Percentiles rank a stretch among this genome's conserved stretches.
These are phyloP conservation scores for Puccinia novopanici DNA, from an alignment of 1,284 basidiomycete genomes.

Conservation along the genomic window DNA sequence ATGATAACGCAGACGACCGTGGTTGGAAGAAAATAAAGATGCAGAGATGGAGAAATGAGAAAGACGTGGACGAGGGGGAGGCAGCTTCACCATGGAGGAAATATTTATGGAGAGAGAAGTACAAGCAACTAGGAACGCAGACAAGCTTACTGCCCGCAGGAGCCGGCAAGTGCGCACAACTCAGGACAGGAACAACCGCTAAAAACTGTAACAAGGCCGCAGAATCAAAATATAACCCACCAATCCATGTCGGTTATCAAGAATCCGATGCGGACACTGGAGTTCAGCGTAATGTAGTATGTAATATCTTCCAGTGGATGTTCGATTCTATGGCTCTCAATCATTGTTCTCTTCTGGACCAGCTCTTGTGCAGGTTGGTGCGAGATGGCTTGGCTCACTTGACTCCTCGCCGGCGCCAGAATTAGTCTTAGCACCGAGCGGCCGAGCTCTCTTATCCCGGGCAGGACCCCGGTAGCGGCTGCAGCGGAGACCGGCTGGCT, in stretches of 20 bases:
- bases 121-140: background rate
- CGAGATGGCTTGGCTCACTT: too few relatives aligned
- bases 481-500: background rate
- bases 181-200: constrained; percentile 2
- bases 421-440: too few relatives aligned
- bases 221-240: background rate
- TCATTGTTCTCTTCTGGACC: too few relatives aligned
- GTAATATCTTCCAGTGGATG: too few relatives aligned
- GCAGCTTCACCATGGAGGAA: background rate
- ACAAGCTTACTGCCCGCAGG: background rate
- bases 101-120: background rate
- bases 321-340: background rate
- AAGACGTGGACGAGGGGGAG: background rate
- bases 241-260: background rate
- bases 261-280: background rate
- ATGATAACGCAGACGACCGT: background rate
- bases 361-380: too few relatives aligned
- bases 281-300: background rate
- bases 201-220: background rate
- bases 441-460: background rate
- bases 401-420: too few relatives aligned
- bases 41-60: constrained; percentile 1
- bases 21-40: background rate
- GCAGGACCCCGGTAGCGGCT: background rate
- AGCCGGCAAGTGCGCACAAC: background rate